phyloP scores from a whole-genome alignment of 2,329 filamentous ascomycete species.

The Zymoseptoria pseudotritici region DNA sequence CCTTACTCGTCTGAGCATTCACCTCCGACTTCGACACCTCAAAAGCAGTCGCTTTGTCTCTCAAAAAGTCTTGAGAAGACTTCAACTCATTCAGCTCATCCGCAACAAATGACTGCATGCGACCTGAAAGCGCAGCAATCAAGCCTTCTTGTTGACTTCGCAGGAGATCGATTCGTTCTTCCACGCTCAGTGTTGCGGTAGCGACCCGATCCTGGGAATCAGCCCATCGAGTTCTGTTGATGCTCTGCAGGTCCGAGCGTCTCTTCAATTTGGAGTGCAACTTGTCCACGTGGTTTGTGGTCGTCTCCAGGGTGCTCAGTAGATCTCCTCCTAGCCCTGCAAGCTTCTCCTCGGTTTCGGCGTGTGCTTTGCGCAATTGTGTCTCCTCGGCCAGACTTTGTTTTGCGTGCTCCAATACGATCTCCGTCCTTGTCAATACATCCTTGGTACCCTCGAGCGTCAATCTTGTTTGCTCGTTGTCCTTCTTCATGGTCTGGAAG shows the following conservation, averaged over 20 bases:
- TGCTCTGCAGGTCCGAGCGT: slow-evolving; percentile 71
- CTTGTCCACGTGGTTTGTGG: slow-evolving; percentile 71
- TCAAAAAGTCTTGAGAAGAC: slow-evolving; percentile 61
- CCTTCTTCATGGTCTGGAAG: slow-evolving; percentile 82
- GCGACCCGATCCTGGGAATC: slow-evolving; percentile 67
- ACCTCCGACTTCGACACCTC: slow-evolving; percentile 61
- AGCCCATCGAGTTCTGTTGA: slow-evolving; percentile 74
- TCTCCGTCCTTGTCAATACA: slow-evolving; percentile 79
- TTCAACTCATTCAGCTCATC: slow-evolving; percentile 66
- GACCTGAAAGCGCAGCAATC: slow-evolving; percentile 57
- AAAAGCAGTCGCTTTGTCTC: slow-evolving; percentile 62
- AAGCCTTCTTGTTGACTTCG: slow-evolving; percentile 64
- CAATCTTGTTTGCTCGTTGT: slow-evolving; percentile 69
- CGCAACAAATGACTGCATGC: slow-evolving; percentile 70
- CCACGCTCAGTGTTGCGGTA: slow-evolving; percentile 69
- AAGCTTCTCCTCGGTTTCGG: slow-evolving; percentile 74
- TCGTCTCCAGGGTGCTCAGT: slow-evolving; percentile 67
- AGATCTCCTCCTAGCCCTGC: slow-evolving; percentile 66
- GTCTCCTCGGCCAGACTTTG: slow-evolving; percentile 73
- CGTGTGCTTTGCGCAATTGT: slow-evolving; percentile 71
- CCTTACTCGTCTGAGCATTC: slow-evolving; percentile 57
- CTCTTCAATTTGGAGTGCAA: slow-evolving; percentile 81
- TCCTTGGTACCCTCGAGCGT: slow-evolving; percentile 72
- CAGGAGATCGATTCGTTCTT: slow-evolving; percentile 66
- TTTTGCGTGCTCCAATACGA: slow-evolving; percentile 69